Conservation (phyloP, 2,329 filamentous ascomycete genomes). For the Fusarium sp. region DNA sequence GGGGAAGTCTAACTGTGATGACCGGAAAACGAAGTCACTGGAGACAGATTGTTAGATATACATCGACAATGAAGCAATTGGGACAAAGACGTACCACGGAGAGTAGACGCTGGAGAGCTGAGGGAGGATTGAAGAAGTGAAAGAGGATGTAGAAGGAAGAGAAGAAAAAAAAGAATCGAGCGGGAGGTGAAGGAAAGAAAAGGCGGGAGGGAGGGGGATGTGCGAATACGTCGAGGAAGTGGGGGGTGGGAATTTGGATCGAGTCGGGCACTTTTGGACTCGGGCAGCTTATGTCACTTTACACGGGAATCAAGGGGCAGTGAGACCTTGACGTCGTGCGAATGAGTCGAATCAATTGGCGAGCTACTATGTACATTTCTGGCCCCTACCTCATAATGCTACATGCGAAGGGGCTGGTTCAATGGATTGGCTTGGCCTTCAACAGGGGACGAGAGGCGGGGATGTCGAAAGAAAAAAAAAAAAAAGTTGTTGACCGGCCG, state of each 20-base stretch:
- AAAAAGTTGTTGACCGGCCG: conserved; percentile 37
- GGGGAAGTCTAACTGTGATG: conserved; percentile 36
- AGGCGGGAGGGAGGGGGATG: conserved; percentile 45
- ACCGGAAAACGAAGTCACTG: conserved; percentile 41
- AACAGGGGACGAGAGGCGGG: conserved; percentile 8
- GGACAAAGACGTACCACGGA: conserved; percentile 13
- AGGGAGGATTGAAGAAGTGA: conserved; percentile 25
- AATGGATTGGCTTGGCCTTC: conserved; percentile 4
- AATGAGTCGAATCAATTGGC: not conserved
- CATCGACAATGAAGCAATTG: conserved; percentile 11
- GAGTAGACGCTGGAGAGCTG: conserved; percentile 24
- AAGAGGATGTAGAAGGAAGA: conserved; percentile 41
- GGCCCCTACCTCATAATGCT: conserved; percentile 9
- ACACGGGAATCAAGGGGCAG: not conserved
- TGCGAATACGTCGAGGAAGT: conserved; percentile 46
- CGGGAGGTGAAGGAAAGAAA: conserved; percentile 46
- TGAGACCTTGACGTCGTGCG: not conserved
- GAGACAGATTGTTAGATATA: conserved; percentile 30
- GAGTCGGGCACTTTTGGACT: conserved; percentile 17
- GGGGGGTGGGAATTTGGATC: conserved; percentile 39
- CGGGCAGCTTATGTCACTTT: not conserved
- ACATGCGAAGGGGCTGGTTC: conserved; percentile 6
- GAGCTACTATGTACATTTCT: conserved; percentile 15
- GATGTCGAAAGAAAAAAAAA: conserved; percentile 17
- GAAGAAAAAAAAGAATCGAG: conserved; percentile 44